phyloP scores from a whole-genome alignment of 352 stramenopile genomes.

The Peronospora destructor region DNA sequence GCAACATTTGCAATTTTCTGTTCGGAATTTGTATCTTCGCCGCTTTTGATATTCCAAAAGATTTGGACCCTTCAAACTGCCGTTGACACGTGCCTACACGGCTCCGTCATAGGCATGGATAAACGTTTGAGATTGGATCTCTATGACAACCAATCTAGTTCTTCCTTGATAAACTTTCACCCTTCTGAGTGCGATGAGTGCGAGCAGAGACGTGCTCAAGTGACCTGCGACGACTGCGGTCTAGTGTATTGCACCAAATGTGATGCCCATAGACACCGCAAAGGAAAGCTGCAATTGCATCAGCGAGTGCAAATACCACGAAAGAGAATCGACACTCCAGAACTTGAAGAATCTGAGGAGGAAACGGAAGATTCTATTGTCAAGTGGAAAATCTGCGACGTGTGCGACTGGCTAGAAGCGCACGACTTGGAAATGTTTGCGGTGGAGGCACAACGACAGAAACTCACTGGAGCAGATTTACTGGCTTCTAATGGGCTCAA shows the following conservation, averaged over 20 bases:
- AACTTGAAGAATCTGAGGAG: constrained; percentile 4
- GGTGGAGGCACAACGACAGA: constrained; percentile 29
- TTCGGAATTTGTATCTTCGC: constrained; percentile 55
- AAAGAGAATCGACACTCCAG: constrained; percentile 4
- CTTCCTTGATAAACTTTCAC: not conserved
- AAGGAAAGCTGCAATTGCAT: constrained; percentile 76
- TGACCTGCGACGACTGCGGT: constrained; percentile 67
- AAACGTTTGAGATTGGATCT: constrained; percentile 21
- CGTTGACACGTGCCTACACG: constrained; percentile 5
- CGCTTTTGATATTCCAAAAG: too few relatives aligned
- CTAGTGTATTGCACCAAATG: constrained; percentile 64
- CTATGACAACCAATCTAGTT: constrained; percentile 14
- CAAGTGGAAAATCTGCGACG: constrained; percentile 36
- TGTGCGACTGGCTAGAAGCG: constrained; percentile 52
- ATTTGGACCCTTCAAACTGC: too few relatives aligned
- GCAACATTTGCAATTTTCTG: constrained; percentile 76
- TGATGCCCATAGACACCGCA: constrained; percentile 66
- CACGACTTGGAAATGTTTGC: constrained; percentile 59
- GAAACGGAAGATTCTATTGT: constrained; percentile 4
- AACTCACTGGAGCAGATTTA: constrained; percentile 42
- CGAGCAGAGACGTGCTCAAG: constrained; percentile 35
- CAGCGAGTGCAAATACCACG: constrained; percentile 28
- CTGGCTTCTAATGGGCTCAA: constrained; percentile 40
- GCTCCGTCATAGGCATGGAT: constrained; percentile 34
- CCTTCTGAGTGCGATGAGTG: constrained; percentile 60